phyloP scores from a whole-genome alignment of 2,329 filamentous ascomycete species.

The Endocalyx cinctus region DNA sequence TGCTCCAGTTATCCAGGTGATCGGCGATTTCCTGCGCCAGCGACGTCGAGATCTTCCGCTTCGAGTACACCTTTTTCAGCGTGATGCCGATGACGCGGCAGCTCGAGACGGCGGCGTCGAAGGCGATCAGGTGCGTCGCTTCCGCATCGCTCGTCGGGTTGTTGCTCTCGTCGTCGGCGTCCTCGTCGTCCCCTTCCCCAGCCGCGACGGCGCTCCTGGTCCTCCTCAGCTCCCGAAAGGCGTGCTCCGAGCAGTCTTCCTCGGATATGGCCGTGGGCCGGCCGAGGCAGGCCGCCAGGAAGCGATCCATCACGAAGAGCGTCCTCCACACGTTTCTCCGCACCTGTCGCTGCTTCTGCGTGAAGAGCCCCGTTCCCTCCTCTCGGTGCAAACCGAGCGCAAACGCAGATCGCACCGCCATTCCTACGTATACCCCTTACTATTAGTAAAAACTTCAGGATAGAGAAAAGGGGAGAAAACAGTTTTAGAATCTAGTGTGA shows the following conservation, averaged over 20 bases:
- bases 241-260: constrained; percentile 54
- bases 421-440: constrained; percentile 47
- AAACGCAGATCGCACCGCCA: constrained; percentile 60
- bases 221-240: constrained; percentile 27
- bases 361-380: constrained; percentile 53
- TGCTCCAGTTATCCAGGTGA: constrained; percentile 48
- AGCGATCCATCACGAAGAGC: constrained; percentile 60
- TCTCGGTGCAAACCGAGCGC: constrained; percentile 58
- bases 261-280: constrained; percentile 58
- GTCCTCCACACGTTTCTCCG: constrained; percentile 60
- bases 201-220: no score
- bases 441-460: no score
- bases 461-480: no score
- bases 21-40: constrained; percentile 54
- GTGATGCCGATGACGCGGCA: constrained; percentile 55
- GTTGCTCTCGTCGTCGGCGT: constrained; percentile 5
- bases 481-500: no score
- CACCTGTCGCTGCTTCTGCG: constrained; percentile 37
- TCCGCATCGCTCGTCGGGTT: constrained; percentile 11
- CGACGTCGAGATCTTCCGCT: constrained; percentile 52
- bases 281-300: constrained; percentile 58
- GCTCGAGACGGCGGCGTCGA: constrained; percentile 54
- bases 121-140: constrained; percentile 26
- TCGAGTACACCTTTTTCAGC: constrained; percentile 55
- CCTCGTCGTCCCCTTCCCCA: constrained; percentile 3